These are phyloP conservation scores for Clarireedia hainanense DNA, from an alignment of 2,329 filamentous ascomycete species.

Conservation along the genomic window DNA sequence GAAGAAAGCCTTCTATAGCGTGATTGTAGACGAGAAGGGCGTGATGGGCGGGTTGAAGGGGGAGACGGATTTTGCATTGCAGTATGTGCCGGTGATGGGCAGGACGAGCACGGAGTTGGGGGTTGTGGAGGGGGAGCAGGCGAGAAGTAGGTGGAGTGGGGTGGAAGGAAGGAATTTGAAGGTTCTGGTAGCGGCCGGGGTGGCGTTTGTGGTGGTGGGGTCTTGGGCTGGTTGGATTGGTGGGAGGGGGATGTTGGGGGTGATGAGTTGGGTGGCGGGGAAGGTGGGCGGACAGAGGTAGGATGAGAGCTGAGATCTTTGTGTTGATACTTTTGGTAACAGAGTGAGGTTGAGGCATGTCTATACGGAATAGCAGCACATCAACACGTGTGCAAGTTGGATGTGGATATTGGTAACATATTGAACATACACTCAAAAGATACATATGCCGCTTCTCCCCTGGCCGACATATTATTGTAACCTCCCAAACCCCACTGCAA, in stretches of 20 bases:
- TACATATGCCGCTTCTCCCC: too few species aligned
- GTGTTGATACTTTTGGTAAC: too few species aligned
- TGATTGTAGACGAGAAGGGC: conserved; percentile 55
- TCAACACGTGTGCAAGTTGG: too few species aligned
- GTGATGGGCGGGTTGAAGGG: conserved; percentile 47
- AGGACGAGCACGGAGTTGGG: conserved; percentile 30
- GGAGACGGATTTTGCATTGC: conserved; percentile 60
- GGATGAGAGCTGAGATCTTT: not conserved
- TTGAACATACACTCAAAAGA: too few species aligned
- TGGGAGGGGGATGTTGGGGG: not conserved
- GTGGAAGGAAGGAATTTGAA: conserved; percentile 41
- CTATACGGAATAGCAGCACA: too few species aligned
- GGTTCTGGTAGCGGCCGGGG: conserved; percentile 35
- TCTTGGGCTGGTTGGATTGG: not conserved
- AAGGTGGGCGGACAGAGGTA: not conserved
- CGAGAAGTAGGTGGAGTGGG: conserved; percentile 25
- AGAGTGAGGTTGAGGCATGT: too few species aligned
- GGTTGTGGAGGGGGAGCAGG: conserved; percentile 22
- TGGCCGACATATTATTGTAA: too few species aligned
- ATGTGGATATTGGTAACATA: too few species aligned
- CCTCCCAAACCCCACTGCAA: too few species aligned
- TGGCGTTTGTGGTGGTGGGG: conserved; percentile 18
- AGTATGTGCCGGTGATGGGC: conserved; percentile 54
- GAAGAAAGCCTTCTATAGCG: conserved; percentile 41
- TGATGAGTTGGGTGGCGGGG: not conserved